These are phyloP conservation scores for Mucuna pruriens DNA, from an alignment of 306 rosid species.

Conservation along the genomic window DNA sequence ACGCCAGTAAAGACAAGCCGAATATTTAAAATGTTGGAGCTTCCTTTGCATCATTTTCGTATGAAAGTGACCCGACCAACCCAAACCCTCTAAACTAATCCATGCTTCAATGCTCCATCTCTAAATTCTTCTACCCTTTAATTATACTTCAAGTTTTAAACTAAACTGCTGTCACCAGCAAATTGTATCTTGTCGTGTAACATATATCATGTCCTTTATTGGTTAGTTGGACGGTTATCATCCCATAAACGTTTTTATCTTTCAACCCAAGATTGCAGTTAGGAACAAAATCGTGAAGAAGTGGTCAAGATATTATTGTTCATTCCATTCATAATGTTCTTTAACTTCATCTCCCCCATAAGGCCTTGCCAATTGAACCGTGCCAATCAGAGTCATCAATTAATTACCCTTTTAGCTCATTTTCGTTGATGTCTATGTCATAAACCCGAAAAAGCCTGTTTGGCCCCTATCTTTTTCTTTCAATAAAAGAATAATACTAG, in stretches of 20 bases:
- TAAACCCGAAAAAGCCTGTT: conserved; percentile 7
- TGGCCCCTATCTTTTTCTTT: neutral
- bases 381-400: conserved; percentile 17
- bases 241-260: neutral
- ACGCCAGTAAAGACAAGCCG: conserved; percentile 44
- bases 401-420: conserved; percentile 34
- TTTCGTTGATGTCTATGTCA: conserved; percentile 26
- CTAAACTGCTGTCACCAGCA: neutral
- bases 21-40: conserved; percentile 31
- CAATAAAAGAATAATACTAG: neutral
- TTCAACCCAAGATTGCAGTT: neutral
- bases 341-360: conserved; percentile 30
- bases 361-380: conserved; percentile 33
- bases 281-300: conserved; percentile 24
- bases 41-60: conserved; percentile 32
- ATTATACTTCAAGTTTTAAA: conserved; percentile 13
- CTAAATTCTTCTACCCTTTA: neutral
- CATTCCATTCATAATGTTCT: conserved; percentile 30
- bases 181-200: conserved; percentile 18
- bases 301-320: conserved; percentile 31
- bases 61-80: conserved; percentile 31
- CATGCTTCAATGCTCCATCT: conserved; percentile 33
- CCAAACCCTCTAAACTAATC: conserved; percentile 16
- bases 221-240: neutral
- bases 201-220: neutral